Conservation (phyloP, 2,329 filamentous ascomycete species). For the Coniella vitis region DNA sequence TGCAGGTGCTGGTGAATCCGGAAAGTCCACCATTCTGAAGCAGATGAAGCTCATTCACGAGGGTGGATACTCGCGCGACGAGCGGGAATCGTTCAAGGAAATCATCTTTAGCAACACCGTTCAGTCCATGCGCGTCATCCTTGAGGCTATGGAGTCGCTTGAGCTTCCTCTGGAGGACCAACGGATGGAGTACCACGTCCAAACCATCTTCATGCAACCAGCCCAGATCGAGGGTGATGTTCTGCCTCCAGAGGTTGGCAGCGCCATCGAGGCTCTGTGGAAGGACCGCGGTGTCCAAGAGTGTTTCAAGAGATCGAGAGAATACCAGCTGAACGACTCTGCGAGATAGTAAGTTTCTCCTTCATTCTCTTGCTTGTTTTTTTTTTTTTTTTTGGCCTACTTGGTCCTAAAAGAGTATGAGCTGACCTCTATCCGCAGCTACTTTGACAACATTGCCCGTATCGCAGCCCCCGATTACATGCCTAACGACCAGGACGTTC, state of each 20-base stretch:
- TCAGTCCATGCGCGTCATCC: slow-evolving; percentile 62
- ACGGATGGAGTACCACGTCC: slow-evolving; percentile 92
- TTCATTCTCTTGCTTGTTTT: neutral
- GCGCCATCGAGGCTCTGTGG: slow-evolving; percentile 88
- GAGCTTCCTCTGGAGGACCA: slow-evolving; percentile 83
- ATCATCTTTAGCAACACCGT: slow-evolving; percentile 67
- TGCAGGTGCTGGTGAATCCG: slow-evolving; percentile 91
- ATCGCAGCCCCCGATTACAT: slow-evolving; percentile 90
- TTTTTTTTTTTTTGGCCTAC: neutral
- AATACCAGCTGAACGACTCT: slow-evolving; percentile 95
- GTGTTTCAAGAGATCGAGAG: slow-evolving; percentile 90
- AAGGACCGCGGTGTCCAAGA: slow-evolving; percentile 88
- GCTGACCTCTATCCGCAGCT: slow-evolving; percentile 50
- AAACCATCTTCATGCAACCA: slow-evolving; percentile 98
- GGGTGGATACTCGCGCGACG: slow-evolving; percentile 93
- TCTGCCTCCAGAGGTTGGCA: slow-evolving; percentile 87
- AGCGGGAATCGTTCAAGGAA: slow-evolving; percentile 63
- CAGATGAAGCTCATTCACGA: slow-evolving; percentile 99
- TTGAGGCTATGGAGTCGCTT: slow-evolving; percentile 62
- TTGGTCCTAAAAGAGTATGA: no score
- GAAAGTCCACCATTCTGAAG: slow-evolving; percentile 90
- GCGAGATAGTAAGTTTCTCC: slow-evolving; percentile 76
- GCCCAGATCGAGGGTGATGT: slow-evolving; percentile 94
- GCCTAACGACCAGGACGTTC: slow-evolving; percentile 90
- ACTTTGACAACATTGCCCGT: slow-evolving; percentile 90